phyloP scores from a whole-genome alignment of 768 basidiomycete species.

The Lentinus brumalis region DNA sequence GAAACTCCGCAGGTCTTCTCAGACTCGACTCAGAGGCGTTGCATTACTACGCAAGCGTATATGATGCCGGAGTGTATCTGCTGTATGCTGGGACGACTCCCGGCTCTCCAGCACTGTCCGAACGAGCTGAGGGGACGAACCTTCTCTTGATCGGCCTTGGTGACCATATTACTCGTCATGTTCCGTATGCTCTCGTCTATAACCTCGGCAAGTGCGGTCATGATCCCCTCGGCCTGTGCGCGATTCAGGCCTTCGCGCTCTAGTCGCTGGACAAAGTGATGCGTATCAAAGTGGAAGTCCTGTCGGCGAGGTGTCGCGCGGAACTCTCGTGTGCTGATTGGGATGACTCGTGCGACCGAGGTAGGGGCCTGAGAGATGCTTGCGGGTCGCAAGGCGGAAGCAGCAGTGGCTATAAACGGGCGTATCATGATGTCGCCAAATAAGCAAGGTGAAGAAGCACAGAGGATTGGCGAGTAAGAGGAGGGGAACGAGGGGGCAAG shows the following conservation, averaged over 20 bases:
- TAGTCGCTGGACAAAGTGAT: constrained; percentile 89
- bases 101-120: too few relatives aligned
- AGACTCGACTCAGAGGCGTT: too few relatives aligned
- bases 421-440: neutral
- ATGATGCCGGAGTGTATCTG: too few relatives aligned
- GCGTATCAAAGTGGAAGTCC: constrained; percentile 92
- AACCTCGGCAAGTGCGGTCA: constrained; percentile 95
- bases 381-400: neutral
- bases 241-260: constrained; percentile 88
- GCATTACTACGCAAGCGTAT: too few relatives aligned
- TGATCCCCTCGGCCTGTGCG: constrained; percentile 94
- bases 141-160: constrained; percentile 96
- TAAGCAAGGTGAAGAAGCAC: neutral
- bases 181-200: constrained; percentile 96
- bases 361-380: neutral
- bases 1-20: too few relatives aligned
- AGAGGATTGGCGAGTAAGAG: neutral
- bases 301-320: constrained; percentile 30
- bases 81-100: too few relatives aligned
- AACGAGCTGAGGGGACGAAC: constrained; percentile 37
- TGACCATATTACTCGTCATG: constrained; percentile 96
- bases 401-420: neutral
- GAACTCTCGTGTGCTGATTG: constrained; percentile 23
- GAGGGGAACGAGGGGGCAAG: neutral
- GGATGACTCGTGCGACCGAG: constrained; percentile 2